These are phyloP conservation scores for Coemansia reversa DNA, from an alignment of 192 early-diverging fungal species.

Conservation along the genomic window DNA sequence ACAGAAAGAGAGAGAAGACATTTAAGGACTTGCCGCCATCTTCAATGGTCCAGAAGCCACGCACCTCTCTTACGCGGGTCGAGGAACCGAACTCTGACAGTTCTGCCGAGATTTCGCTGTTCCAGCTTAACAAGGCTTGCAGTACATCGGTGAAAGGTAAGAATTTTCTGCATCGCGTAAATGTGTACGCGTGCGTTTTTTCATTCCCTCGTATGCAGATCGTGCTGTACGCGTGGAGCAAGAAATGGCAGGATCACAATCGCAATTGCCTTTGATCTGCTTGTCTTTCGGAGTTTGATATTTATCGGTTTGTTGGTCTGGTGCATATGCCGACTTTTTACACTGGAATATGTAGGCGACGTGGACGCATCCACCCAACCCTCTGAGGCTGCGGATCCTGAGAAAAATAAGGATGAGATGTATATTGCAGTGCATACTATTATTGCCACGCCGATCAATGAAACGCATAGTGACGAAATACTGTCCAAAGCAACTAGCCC, in stretches of 20 bases:
- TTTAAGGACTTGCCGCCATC: neutral
- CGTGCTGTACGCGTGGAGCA: neutral
- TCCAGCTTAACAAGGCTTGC: neutral
- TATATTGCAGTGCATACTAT: neutral
- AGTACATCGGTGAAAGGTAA: neutral
- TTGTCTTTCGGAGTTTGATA: neutral
- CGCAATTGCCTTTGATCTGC: neutral
- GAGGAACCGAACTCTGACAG: neutral
- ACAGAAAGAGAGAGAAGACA: neutral
- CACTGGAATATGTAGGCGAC: neutral
- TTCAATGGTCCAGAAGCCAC: neutral
- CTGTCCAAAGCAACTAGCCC: neutral
- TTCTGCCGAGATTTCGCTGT: neutral
- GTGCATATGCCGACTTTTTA: neutral
- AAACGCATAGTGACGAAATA: neutral
- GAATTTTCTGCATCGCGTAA: neutral
- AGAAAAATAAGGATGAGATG: neutral
- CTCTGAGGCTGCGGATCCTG: neutral
- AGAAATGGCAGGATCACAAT: neutral
- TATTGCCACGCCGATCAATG: neutral
- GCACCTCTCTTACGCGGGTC: neutral
- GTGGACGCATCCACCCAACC: neutral
- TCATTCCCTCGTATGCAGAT: neutral
- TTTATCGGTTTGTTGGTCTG: neutral
- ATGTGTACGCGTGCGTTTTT: neutral